These are phyloP conservation scores for Epichloe gansuensis DNA, from an alignment of 2,329 filamentous ascomycete species.

Conservation along the genomic window DNA sequence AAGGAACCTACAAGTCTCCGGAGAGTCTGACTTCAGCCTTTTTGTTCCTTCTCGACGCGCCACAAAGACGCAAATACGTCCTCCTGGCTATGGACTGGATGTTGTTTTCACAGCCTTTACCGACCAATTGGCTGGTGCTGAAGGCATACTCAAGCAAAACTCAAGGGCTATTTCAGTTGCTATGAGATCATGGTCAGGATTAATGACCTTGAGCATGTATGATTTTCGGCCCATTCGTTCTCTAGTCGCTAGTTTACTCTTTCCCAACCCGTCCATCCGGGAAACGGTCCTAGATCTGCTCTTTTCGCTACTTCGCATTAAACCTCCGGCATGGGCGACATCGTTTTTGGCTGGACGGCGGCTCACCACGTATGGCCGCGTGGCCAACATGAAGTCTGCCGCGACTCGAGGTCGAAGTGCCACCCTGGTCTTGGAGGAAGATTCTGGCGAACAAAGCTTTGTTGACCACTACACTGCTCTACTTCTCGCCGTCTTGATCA, in stretches of 20 bases:
- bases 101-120: slow-evolving; percentile 87
- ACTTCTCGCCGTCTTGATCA: slow-evolving; percentile 73
- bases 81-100: slow-evolving; percentile 79
- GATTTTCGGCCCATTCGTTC: slow-evolving; percentile 76
- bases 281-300: slow-evolving; percentile 83
- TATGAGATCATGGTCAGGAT: slow-evolving; percentile 84
- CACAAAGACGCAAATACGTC: slow-evolving; percentile 68
- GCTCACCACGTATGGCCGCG: slow-evolving; percentile 91
- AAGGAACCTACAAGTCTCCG: slow-evolving; percentile 84
- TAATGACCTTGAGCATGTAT: slow-evolving; percentile 81
- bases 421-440: slow-evolving; percentile 48
- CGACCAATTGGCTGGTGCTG: slow-evolving; percentile 55
- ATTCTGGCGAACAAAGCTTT: slow-evolving; percentile 66
- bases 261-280: slow-evolving; percentile 42
- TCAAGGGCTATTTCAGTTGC: slow-evolving; percentile 86
- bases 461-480: slow-evolving; percentile 91
- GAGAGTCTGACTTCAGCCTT: slow-evolving; percentile 83
- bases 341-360: slow-evolving; percentile 88
- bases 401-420: slow-evolving; percentile 34
- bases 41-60: slow-evolving; percentile 77
- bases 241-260: slow-evolving; percentile 51
- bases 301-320: slow-evolving; percentile 72
- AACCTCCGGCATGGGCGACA: slow-evolving; percentile 82
- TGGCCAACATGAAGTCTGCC: slow-evolving; percentile 66
- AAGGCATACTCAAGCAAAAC: slow-evolving; percentile 63